Conservation (phyloP, 1,284 basidiomycete genomes). For the Rhodotorula sp. region DNA sequence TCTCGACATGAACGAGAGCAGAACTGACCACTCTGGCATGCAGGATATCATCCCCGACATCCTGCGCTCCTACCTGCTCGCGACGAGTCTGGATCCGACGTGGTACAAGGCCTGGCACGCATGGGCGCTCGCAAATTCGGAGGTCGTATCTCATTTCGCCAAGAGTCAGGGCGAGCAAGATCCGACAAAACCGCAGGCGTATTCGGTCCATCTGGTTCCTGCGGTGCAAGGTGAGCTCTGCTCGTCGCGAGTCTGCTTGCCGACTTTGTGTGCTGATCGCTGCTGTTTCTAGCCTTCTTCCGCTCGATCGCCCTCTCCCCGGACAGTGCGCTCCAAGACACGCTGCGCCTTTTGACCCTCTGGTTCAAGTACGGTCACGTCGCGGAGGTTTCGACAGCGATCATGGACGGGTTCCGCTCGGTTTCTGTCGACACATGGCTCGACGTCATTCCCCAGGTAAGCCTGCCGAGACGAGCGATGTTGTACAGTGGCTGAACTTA, state of each 20-base stretch:
- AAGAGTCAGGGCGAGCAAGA: conserved; percentile 61
- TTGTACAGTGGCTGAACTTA: background rate
- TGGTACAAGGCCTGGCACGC: conserved; percentile 99
- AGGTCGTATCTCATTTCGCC: conserved; percentile 70
- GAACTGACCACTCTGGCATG: conserved; percentile 1
- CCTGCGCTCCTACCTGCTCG: conserved; percentile 76
- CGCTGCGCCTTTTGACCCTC: conserved; percentile 83
- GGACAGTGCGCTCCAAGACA: conserved; percentile 92
- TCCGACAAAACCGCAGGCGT: conserved; percentile 65
- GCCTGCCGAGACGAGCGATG: conserved; percentile 17
- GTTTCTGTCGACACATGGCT: conserved; percentile 98
- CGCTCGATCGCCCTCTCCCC: conserved; percentile 87
- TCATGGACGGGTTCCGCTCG: conserved; percentile 80
- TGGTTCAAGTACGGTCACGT: conserved; percentile 99
- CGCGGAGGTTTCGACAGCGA: conserved; percentile 84
- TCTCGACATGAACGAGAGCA: background rate
- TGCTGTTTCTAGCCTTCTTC: conserved; percentile 72
- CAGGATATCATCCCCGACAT: conserved; percentile 78
- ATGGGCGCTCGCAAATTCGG: conserved; percentile 96
- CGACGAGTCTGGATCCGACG: conserved; percentile 85
- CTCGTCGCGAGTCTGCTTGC: background rate
- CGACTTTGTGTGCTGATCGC: background rate
- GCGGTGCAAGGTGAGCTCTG: conserved; percentile 74
- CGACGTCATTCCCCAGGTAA: conserved; percentile 93
- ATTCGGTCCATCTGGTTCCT: conserved; percentile 79